These are phyloP conservation scores for Fusarium paranaense DNA, from an alignment of 2,329 filamentous ascomycete genomes.

Conservation along the genomic window DNA sequence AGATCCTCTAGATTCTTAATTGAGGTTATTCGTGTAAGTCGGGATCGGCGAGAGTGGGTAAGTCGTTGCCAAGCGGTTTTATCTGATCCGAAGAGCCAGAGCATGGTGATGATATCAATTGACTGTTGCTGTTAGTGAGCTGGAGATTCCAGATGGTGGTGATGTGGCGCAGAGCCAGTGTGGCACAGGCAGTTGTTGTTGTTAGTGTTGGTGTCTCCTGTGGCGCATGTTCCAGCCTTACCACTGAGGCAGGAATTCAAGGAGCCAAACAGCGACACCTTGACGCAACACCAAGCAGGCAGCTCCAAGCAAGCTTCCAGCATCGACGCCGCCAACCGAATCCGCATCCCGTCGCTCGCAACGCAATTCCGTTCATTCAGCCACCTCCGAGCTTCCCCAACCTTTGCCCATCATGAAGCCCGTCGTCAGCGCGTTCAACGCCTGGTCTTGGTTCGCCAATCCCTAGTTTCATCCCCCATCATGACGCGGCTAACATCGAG, in stretches of 20 bases:
- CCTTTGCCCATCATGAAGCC: constrained; percentile 82
- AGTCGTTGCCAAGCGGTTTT: neutral
- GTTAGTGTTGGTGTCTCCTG: neutral
- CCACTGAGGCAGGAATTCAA: constrained; percentile 42
- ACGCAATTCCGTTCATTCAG: neutral
- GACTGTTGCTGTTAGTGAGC: neutral
- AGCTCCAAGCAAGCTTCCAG: constrained; percentile 35
- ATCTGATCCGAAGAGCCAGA: neutral
- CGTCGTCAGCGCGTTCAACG: constrained; percentile 89
- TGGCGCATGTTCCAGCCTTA: constrained; percentile 41
- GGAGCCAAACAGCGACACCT: constrained; percentile 34
- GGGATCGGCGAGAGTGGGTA: neutral
- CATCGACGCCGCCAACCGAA: constrained; percentile 34
- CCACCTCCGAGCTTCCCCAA: neutral
- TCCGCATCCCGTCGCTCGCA: constrained; percentile 1
- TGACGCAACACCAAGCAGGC: constrained; percentile 31
- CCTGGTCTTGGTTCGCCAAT: constrained; percentile 87
- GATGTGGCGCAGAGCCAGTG: constrained; percentile 15
- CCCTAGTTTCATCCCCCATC: constrained; percentile 18
- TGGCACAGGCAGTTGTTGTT: neutral
- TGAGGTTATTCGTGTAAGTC: constrained; percentile 3
- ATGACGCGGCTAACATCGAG: constrained; percentile 41
- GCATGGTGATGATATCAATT: neutral
- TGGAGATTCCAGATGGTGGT: neutral
- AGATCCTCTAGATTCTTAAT: neutral